These are phyloP conservation scores for Fraxinus quadrangulata DNA, from an alignment of 257 asterid species.

Conservation along the genomic window DNA sequence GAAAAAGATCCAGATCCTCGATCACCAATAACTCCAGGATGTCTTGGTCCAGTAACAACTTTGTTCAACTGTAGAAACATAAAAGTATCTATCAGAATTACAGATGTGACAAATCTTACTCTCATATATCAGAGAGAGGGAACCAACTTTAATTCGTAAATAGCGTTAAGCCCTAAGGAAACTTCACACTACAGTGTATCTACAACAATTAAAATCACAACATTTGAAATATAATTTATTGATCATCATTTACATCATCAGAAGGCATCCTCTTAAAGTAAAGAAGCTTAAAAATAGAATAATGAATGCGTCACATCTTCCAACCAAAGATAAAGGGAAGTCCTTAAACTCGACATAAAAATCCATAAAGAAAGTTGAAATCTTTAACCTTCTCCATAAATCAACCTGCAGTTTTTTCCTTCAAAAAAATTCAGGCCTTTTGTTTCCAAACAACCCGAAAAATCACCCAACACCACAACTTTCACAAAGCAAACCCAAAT, in stretches of 20 bases:
- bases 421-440: not conserved
- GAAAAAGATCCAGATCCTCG: conserved; percentile 93
- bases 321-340: not conserved
- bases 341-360: not conserved
- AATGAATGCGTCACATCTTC: not conserved
- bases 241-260: not conserved
- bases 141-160: not conserved
- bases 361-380: not conserved
- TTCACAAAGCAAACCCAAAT: not conserved
- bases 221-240: not conserved
- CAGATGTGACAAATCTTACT: not conserved
- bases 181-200: not conserved
- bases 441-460: not conserved
- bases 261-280: not conserved
- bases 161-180: not conserved
- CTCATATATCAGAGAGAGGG: not conserved
- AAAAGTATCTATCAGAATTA: not conserved
- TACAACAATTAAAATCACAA: not conserved
- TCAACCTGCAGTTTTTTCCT: not conserved
- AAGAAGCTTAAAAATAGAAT: not conserved
- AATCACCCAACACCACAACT: not conserved
- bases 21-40: conserved; percentile 91
- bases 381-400: not conserved
- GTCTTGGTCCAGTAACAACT: conserved; percentile 81
- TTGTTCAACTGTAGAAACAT: conserved; percentile 69